A percentile compares a stretch with the other conserved stretches of the same genome.
These are phyloP conservation scores for Globisporangium rhizosaccharum DNA, from an alignment of 352 stramenopile genomes.

Conservation along the genomic window DNA sequence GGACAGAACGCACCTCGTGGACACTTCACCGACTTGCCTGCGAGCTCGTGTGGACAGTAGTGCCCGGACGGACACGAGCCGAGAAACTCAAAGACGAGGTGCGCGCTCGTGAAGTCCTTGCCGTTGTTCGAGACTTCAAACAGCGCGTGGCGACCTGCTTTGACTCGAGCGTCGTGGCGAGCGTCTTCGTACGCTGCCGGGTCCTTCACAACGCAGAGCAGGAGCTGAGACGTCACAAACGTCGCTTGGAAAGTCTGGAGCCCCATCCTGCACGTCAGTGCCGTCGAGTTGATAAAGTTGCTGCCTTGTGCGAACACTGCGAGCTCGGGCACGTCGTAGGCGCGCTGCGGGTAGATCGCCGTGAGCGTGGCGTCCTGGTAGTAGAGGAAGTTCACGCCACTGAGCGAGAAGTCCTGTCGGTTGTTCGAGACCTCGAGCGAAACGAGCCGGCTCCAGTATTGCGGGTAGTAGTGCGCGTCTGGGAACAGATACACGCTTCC, in stretches of 20 bases:
- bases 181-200: slow-evolving; percentile 33
- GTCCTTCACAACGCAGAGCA: slow-evolving; percentile 84
- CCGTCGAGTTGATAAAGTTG: slow-evolving; percentile 92
- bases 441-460: slow-evolving; percentile 86
- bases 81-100: slow-evolving; percentile 66
- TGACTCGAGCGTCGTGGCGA: slow-evolving; percentile 14
- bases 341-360: slow-evolving; percentile 47
- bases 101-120: slow-evolving; percentile 87
- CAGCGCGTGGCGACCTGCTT: slow-evolving; percentile 30
- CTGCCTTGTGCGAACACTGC: slow-evolving; percentile 62
- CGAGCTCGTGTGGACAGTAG: slow-evolving; percentile 80
- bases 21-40: slow-evolving; percentile 42
- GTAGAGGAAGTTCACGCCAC: slow-evolving; percentile 91
- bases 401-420: slow-evolving; percentile 92
- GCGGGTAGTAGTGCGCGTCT: slow-evolving; percentile 78
- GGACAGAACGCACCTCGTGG: slow-evolving; percentile 76
- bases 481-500: slow-evolving; percentile 79
- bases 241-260: slow-evolving; percentile 62
- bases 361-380: slow-evolving; percentile 78
- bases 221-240: slow-evolving; percentile 84
- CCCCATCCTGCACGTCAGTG: slow-evolving; percentile 87
- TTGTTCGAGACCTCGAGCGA: slow-evolving; percentile 95
- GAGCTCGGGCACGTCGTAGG: slow-evolving; percentile 41
- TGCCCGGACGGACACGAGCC: slow-evolving; percentile 79
- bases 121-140: slow-evolving; percentile 95